Base-by-base conservation (phyloP, 2,329 filamentous ascomycete species). In the Gnomoniopsis smithogilvyi region DNA sequence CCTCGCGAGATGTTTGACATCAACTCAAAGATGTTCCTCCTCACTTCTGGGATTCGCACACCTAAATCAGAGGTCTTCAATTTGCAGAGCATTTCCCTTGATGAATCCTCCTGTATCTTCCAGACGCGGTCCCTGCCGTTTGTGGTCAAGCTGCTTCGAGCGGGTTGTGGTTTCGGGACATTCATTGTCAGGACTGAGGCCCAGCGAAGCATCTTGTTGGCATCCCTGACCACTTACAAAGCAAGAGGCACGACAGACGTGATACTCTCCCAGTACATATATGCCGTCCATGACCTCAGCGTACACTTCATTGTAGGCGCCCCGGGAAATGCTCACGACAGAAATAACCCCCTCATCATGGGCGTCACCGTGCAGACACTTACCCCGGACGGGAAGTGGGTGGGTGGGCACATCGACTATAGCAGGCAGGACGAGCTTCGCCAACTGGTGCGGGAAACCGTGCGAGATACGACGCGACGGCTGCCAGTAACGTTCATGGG, bases 91-190 rank as follows among this genome's bases (percentile, higher is more conserved):
- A 51, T 59, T 2, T 38, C 59, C 8, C 55, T 66, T 10, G 54
- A 45, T 11, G 21, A 45, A 10, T 17, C 46, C 3, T 59, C 55
- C 7, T 58, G 54, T n/a, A 26, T 56, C 4, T 54, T 66, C 53
- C 51, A 50, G 19, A 34, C 53, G n/a, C 41, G 52, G 21, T 56
- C 63, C 11, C 49, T 64, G 17, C 65, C 65, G 10, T 67, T 66
- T 43, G 65, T 67, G 21, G 59, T 67, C 50, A 67, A 67, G 55
- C 62, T 67, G 36, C 65, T 60, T 49, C 59, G 65, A 12, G 65
- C 65, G 11, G 65, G 65, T 7, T 67, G 65, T 34, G 64, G 65
- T 48, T 67, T 66, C 52, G 65, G 65, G 17, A 67, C 65, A 12
- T 67, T 62, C 46, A 61, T 67, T 21, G 61, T 65, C n/a, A 64